Base-by-base conservation (phyloP, 345 rosid genomes). In the Eucalyptus globulus region DNA sequence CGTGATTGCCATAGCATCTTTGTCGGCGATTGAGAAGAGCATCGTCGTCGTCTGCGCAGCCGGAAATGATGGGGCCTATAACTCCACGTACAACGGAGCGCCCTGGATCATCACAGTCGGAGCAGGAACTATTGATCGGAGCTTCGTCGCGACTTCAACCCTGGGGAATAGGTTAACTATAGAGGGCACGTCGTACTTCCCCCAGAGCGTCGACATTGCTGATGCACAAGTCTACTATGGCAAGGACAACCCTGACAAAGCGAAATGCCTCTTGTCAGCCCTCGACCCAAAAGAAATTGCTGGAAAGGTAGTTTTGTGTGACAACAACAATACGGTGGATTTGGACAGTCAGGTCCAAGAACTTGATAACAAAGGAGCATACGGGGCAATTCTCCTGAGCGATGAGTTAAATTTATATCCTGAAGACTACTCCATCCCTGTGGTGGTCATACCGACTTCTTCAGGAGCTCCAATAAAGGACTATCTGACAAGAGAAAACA, bases 1-100 rank as follows among this genome's bases (percentile, higher is more conserved):
- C 85, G 90, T 87, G 16, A 93, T 96, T 12, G 96, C 96, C 87
- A 92, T 94, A 14, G 95, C 94, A n/a, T 89, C 95, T 4, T 94
- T 95, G 76, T 92, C 98, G 1, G 95, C 97, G 6, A 34, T 92
- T 5, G 94, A 93, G 87, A 95, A 89, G 87, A 95, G 95, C 14
- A 92, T 96, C 43, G 17, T 93, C 11, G 93, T 95, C 8, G 89
- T 87, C 13, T 89, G 94, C 85, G 91, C 93, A 26, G 92, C 96
- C 8, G 95, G 96, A 81, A 96, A 96, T 67, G 95, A 93, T 11
- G 97, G 96, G 49, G 86, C 4, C 49, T 67, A 11, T 10, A 62
- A 72, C 83, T 40, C 92, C 27, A 91, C 88, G 22, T 12, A 65
- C 34, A 93, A 93, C 44, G 93, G 90, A 83, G 93, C 96, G 29